These are phyloP conservation scores for Uronychia binucleata DNA, from an alignment of 73 alveolate species.

Conservation along the genomic window DNA sequence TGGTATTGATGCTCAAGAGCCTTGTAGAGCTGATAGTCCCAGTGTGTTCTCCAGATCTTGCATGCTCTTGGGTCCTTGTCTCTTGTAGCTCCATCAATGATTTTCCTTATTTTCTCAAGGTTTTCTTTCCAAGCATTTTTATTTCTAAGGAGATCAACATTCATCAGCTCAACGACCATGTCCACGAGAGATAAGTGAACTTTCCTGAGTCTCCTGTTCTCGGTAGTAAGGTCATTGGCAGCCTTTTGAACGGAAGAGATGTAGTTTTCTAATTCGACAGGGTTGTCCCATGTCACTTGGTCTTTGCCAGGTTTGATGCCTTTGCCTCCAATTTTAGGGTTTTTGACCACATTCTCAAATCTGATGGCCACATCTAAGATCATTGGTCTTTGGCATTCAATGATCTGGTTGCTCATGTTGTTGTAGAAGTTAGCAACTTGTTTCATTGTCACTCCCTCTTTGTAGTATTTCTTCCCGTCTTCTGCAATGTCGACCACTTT, in stretches of 20 bases:
- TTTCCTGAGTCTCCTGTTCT: conserved; percentile 94
- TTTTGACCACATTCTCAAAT: conserved; percentile 87
- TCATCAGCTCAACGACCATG: conserved; percentile 80
- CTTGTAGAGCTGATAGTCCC: conserved; percentile 95
- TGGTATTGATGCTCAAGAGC: conserved; percentile 95
- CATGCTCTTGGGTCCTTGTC: conserved; percentile 71
- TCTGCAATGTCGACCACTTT: conserved; percentile 80
- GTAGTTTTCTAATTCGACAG: conserved; percentile 92
- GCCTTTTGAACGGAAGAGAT: conserved; percentile 90
- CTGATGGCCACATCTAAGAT: conserved; percentile 91
- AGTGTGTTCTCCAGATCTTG: conserved; percentile 91
- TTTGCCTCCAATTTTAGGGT: conserved; percentile 72
- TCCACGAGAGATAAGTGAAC: conserved; percentile 89
- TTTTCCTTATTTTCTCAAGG: conserved; percentile 83
- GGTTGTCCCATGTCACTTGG: conserved; percentile 81
- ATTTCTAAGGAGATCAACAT: conserved; percentile 88
- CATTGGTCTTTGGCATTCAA: conserved; percentile 96
- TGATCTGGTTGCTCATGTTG: conserved; percentile 91
- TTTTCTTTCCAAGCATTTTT: conserved; percentile 95
- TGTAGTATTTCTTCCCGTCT: conserved; percentile 91
- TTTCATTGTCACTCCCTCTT: conserved; percentile 96
- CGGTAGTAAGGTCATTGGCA: conserved; percentile 92
- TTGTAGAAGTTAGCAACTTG: conserved; percentile 98
- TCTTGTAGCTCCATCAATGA: conserved; percentile 77
- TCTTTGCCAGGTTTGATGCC: conserved; percentile 66